Evolutionary conservation across 495 filamentous ascomycete species (phyloP).

Genomic region (Aspergillus avenaceus): DNA sequence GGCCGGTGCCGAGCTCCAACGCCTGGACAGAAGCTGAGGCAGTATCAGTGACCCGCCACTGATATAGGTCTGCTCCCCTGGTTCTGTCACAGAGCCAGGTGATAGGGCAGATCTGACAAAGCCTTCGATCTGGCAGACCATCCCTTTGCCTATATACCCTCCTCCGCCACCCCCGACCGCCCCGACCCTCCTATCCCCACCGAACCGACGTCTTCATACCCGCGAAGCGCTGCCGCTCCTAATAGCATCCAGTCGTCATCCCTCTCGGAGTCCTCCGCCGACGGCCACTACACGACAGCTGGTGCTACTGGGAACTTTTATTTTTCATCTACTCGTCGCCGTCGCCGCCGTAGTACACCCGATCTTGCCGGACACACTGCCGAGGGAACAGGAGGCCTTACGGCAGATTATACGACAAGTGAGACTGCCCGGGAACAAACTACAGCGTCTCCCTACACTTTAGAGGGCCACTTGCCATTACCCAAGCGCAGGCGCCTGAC

Average conservation of each 20-base stretch:
- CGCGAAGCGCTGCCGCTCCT: constrained; percentile 16
- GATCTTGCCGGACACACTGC: constrained; percentile 13
- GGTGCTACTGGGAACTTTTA: constrained; percentile 4
- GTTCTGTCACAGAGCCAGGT: constrained; percentile 47
- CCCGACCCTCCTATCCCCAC: constrained; percentile 43
- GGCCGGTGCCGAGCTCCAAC: constrained; percentile 11
- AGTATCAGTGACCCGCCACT: constrained; percentile 25
- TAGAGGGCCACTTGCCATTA: constrained; percentile 39
- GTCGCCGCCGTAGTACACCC: constrained; percentile 29
- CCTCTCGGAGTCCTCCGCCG: constrained; percentile 10
- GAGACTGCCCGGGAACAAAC: constrained; percentile 24
- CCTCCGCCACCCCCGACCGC: constrained; percentile 59
- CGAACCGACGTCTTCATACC: constrained; percentile 19
- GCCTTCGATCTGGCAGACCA: constrained; percentile 64
- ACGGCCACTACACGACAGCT: constrained; percentile 6
- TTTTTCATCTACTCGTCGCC: constrained; percentile 14
- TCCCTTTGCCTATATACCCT: constrained; percentile 37
- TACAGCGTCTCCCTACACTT: constrained; percentile 17
- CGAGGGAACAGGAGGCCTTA: constrained; percentile 18
- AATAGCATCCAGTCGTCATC: constrained; percentile 7
- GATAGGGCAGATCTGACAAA: constrained; percentile 42
- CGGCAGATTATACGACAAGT: constrained; percentile 22
- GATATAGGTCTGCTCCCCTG: constrained; percentile 47
- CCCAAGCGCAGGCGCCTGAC: constrained; percentile 60
- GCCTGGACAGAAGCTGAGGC: constrained; percentile 16